Percentiles rank a stretch among this genome's conserved stretches.
These are phyloP conservation scores for Gymnopus androsaceus DNA, from an alignment of 1,284 basidiomycete species.

Conservation along the genomic window DNA sequence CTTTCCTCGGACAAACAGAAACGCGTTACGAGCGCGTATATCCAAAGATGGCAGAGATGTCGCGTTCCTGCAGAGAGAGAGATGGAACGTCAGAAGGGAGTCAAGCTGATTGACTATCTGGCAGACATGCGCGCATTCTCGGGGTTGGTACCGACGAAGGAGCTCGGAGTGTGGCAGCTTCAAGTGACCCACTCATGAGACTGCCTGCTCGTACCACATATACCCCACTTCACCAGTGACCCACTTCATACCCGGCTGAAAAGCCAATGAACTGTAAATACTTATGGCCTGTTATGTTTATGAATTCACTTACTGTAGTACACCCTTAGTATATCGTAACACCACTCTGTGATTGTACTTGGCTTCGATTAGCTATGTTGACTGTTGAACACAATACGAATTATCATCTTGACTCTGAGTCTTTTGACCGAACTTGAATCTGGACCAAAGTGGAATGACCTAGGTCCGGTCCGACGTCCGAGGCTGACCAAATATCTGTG, in stretches of 20 bases:
- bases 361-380: too few species aligned
- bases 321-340: too few species aligned
- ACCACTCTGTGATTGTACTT: too few species aligned
- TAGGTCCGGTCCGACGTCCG: background rate
- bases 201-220: background rate
- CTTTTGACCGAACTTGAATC: too few species aligned
- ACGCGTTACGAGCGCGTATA: slow-evolving; percentile 9
- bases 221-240: too few species aligned
- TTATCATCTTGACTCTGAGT: background rate
- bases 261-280: background rate
- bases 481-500: background rate
- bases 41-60: slow-evolving; percentile 9
- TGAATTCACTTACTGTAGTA: too few species aligned
- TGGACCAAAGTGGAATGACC: background rate
- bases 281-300: too few species aligned
- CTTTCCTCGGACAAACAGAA: slow-evolving; percentile 7
- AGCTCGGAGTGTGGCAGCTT: slow-evolving; percentile 22
- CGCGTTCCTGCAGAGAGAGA: background rate
- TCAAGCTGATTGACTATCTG: slow-evolving; percentile 28
- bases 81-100: slow-evolving; percentile 23
- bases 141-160: slow-evolving; percentile 20
- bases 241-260: slow-evolving; percentile 9
- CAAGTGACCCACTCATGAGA: slow-evolving; percentile 17
- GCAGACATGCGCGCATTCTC: slow-evolving; percentile 15
- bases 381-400: too few species aligned